These are phyloP conservation scores for Opeltia flavorubescens DNA, from an alignment of 495 filamentous ascomycete genomes.

Conservation along the genomic window DNA sequence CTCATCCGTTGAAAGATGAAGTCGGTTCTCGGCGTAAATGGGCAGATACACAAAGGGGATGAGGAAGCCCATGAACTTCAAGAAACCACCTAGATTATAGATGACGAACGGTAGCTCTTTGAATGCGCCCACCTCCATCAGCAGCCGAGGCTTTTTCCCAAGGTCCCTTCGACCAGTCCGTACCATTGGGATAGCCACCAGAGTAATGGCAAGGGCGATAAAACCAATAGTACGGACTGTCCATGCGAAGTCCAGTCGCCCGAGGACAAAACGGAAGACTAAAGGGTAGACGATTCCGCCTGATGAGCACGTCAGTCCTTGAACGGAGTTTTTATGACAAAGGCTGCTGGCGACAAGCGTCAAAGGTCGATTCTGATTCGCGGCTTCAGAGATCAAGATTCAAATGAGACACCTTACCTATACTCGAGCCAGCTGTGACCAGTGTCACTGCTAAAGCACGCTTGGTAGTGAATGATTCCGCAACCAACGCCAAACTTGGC, in stretches of 20 bases:
- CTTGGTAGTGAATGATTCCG: constrained; percentile 27
- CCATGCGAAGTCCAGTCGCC: constrained; percentile 37
- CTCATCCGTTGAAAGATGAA: constrained; percentile 12
- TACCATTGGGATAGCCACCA: background rate
- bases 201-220: constrained; percentile 27
- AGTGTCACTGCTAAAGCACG: constrained; percentile 33
- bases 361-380: too few species aligned
- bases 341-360: too few species aligned
- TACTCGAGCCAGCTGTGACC: constrained; percentile 25
- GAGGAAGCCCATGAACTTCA: constrained; percentile 25
- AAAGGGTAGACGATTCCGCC: constrained; percentile 42
- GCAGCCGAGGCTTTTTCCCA: constrained; percentile 12
- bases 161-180: constrained; percentile 9
- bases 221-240: constrained; percentile 38
- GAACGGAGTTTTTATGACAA: too few species aligned
- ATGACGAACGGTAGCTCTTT: constrained; percentile 23
- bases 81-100: constrained; percentile 19
- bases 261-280: constrained; percentile 34
- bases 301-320: too few species aligned
- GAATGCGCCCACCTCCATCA: constrained; percentile 24
- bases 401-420: too few species aligned
- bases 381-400: too few species aligned
- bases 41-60: constrained; percentile 31
- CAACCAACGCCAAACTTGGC: constrained; percentile 27
- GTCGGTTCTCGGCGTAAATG: constrained; percentile 12